These are phyloP conservation scores for Dillenia turbinata DNA, from an alignment of 164 flowering plant species.

Conservation along the genomic window DNA sequence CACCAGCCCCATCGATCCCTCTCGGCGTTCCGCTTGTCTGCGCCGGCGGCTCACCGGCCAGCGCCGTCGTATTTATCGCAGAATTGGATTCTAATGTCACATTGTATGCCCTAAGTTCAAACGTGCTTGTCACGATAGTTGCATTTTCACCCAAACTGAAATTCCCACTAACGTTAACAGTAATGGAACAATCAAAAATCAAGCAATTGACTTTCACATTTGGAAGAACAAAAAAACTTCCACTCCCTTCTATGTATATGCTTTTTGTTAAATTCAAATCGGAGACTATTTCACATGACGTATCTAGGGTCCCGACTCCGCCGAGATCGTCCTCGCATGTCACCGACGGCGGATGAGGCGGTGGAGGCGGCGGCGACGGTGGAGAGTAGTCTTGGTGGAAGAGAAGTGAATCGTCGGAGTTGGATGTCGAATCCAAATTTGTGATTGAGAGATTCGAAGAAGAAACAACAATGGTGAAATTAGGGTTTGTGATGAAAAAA, in stretches of 20 bases:
- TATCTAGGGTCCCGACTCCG: constrained; percentile 69
- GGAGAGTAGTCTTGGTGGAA: constrained; percentile 53
- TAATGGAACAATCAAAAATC: constrained; percentile 43
- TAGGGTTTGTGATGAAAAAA: constrained; percentile 5
- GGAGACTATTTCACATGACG: constrained; percentile 44
- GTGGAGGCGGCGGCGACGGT: constrained; percentile 12
- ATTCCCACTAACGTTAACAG: constrained; percentile 46
- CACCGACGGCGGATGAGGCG: constrained; percentile 47
- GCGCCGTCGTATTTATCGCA: constrained; percentile 51
- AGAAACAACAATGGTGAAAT: neutral
- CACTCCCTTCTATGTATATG: constrained; percentile 56
- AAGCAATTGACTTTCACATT: constrained; percentile 53
- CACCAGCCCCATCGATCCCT: constrained; percentile 72
- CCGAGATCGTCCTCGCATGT: constrained; percentile 53
- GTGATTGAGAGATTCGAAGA: constrained; percentile 24
- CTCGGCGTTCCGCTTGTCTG: constrained; percentile 73
- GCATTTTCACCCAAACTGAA: constrained; percentile 45
- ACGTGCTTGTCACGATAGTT: constrained; percentile 41
- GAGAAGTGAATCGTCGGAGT: neutral
- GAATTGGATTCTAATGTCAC: constrained; percentile 41
- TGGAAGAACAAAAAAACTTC: constrained; percentile 48
- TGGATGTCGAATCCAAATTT: constrained; percentile 13
- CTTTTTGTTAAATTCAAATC: constrained; percentile 36
- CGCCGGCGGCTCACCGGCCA: constrained; percentile 64
- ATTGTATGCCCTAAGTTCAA: constrained; percentile 35